These are phyloP conservation scores for Podospora bellae-mahoneyi DNA, from an alignment of 495 filamentous ascomycete species.

Conservation along the genomic window DNA sequence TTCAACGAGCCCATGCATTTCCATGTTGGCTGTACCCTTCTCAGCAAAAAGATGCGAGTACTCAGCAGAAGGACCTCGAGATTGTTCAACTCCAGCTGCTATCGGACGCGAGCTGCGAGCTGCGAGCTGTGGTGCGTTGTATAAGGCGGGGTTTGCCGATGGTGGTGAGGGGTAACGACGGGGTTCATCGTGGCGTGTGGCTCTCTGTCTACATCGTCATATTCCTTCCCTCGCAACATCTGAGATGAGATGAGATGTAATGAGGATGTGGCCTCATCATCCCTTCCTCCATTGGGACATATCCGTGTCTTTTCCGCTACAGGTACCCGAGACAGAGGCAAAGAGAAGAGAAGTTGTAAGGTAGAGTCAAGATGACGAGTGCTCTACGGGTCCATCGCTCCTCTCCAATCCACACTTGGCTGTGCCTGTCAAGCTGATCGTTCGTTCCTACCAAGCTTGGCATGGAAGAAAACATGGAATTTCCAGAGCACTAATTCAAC, in stretches of 20 bases:
- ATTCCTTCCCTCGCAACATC: no score
- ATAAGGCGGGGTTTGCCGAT: conserved; percentile 8
- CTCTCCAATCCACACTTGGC: not conserved
- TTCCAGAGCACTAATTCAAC: not conserved
- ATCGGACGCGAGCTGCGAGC: not conserved
- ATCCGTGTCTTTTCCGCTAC: not conserved
- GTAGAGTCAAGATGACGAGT: not conserved
- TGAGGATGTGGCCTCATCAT: not conserved
- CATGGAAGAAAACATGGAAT: not conserved
- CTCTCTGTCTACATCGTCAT: not conserved
- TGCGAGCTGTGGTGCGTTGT: not conserved
- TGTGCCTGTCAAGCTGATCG: not conserved
- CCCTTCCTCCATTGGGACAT: not conserved
- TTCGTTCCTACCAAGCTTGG: not conserved
- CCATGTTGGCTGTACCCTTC: not conserved
- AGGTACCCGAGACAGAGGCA: not conserved
- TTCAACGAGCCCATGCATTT: conserved; percentile 2
- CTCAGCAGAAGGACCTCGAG: no score
- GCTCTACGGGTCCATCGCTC: no score
- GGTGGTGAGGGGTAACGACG: conserved; percentile 9
- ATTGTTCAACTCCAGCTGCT: not conserved
- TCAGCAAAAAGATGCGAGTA: not conserved
- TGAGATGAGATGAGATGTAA: not conserved
- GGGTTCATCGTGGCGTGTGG: not conserved
- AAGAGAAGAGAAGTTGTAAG: no score